phyloP scores from a whole-genome alignment of 169 alveolate genomes.

The Babesia sp. region DNA sequence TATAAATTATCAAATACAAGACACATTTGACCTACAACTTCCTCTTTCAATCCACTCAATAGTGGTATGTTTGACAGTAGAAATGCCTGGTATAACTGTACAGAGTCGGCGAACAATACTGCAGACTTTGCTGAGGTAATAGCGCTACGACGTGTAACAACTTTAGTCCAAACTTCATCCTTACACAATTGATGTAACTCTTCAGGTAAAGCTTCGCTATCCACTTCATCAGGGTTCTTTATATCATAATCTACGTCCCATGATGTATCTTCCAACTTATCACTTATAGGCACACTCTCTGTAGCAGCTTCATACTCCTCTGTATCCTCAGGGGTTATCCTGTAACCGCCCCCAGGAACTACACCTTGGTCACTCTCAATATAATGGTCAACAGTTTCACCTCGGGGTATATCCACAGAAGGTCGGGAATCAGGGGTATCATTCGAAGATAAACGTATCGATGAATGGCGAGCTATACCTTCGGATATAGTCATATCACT shows the following conservation, averaged over 20 bases:
- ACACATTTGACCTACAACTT: slow-evolving; percentile 45
- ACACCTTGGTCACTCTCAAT: background rate
- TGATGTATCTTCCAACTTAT: slow-evolving; percentile 5
- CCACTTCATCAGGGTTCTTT: background rate
- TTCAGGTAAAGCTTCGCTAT: background rate
- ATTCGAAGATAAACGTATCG: background rate
- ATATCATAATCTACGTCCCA: slow-evolving; percentile 53
- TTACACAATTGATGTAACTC: slow-evolving; percentile 29
- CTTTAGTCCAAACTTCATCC: slow-evolving; percentile 44
- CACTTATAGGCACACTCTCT: slow-evolving; percentile 2
- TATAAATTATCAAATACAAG: slow-evolving; percentile 34
- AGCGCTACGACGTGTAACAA: slow-evolving; percentile 5
- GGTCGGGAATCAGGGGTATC: background rate
- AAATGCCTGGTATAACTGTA: slow-evolving; percentile 64
- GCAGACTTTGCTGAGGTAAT: slow-evolving; percentile 20
- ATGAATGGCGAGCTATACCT: background rate
- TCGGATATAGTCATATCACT: background rate
- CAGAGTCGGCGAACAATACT: slow-evolving; percentile 52
- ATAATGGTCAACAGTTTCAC: background rate
- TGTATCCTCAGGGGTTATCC: background rate
- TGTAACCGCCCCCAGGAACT: background rate
- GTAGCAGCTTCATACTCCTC: background rate
- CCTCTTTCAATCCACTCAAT: slow-evolving; percentile 58
- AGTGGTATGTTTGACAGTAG: slow-evolving; percentile 31
- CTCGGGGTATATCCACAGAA: background rate